A percentile compares a stretch with the other conserved stretches of the same genome.
Conservation (phyloP, 176 grass and related monocot species). For the Avena insularis region DNA sequence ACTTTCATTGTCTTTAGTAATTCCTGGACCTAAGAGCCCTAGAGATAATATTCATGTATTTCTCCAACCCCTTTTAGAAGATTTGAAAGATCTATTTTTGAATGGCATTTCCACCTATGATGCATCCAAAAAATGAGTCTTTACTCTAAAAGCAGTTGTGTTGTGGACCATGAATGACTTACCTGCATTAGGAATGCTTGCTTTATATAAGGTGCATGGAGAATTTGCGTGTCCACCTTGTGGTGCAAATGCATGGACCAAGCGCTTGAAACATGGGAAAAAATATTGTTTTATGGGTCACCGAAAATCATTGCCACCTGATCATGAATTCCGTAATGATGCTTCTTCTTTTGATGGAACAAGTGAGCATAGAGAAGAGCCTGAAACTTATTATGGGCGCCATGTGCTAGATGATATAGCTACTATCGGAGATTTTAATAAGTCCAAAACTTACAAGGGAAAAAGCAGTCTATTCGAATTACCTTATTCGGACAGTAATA, state of each 20-base stretch:
- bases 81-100: conserved; percentile 14
- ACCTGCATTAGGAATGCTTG: not conserved
- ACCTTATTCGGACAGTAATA: not conserved
- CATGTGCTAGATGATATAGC: not conserved
- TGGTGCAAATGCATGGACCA: not conserved
- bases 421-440: not conserved
- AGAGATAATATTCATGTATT: conserved; percentile 18
- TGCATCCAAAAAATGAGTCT: not conserved
- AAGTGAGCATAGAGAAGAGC: not conserved
- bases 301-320: not conserved
- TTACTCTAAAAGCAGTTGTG: not conserved
- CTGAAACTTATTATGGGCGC: not conserved
- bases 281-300: conserved; percentile 33
- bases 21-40: conserved; percentile 23
- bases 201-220: conserved; percentile 24
- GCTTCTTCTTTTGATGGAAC: not conserved
- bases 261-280: not conserved
- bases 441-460: not conserved
- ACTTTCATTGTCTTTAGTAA: not conserved
- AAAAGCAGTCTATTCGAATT: not conserved
- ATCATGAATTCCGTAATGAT: not conserved
- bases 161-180: conserved; percentile 20
- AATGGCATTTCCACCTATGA: conserved; percentile 24
- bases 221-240: not conserved
- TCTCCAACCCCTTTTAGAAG: not conserved